Conservation (phyloP, 2,329 filamentous ascomycete genomes). For the Metarhizium robertsii region DNA sequence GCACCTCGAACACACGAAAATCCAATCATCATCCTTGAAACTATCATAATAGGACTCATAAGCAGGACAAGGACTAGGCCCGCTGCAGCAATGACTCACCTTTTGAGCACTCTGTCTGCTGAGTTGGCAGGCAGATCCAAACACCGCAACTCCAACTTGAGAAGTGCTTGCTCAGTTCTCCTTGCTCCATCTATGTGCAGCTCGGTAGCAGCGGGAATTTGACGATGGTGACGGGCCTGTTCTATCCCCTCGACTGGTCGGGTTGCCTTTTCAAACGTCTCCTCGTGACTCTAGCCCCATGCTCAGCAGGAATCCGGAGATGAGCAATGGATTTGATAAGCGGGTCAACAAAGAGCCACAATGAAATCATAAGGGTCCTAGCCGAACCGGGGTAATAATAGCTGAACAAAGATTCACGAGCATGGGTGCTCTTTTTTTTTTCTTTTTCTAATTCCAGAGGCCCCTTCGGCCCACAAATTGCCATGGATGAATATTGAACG, state of each 20-base stretch:
- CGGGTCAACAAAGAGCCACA: slow-evolving; percentile 1
- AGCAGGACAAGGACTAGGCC: not conserved
- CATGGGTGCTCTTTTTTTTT: not conserved
- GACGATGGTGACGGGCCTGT: not conserved
- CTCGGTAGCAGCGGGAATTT: not conserved
- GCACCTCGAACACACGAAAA: not conserved
- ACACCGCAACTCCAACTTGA: not conserved
- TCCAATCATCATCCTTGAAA: slow-evolving; percentile 1
- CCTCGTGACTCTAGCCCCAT: not conserved
- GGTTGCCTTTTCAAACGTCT: not conserved
- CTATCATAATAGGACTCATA: not conserved
- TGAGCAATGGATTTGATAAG: slow-evolving; percentile 2
- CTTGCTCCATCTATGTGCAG: no score
- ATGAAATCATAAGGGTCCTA: slow-evolving; percentile 9
- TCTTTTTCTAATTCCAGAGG: not conserved
- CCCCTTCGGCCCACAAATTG: not conserved
- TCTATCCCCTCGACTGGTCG: not conserved
- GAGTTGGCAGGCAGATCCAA: not conserved
- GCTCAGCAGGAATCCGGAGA: slow-evolving; percentile 2
- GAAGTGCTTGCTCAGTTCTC: not conserved
- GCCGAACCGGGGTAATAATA: not conserved
- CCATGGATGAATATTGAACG: not conserved
- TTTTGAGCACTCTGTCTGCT: not conserved
- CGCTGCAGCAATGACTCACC: not conserved
- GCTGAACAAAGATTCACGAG: not conserved